Conservation (phyloP, 257 asterid species). For the Penstemon eatonii region DNA sequence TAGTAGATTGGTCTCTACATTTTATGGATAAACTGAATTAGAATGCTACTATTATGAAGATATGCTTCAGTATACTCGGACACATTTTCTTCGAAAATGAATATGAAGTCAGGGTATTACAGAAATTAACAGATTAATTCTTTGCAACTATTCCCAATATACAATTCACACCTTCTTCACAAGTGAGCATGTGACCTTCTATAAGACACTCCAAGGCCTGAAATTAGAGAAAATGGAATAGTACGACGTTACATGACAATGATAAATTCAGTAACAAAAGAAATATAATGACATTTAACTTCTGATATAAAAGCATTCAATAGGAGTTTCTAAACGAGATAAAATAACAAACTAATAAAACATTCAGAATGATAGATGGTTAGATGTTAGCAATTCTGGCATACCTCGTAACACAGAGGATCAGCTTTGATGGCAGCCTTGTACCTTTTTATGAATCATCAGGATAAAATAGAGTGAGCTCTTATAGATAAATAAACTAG, state of each 20-base stretch:
- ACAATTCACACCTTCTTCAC: slow-evolving; percentile 73
- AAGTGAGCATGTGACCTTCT: slow-evolving; percentile 95
- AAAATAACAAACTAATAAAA: slow-evolving; percentile 6
- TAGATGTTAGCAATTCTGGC: slow-evolving; percentile 24
- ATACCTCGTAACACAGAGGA: slow-evolving; percentile 97
- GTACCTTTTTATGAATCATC: slow-evolving; percentile 58
- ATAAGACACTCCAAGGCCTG: slow-evolving; percentile 96
- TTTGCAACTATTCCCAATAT: slow-evolving; percentile 1
- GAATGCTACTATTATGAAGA: slow-evolving; percentile 13
- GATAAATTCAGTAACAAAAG: slow-evolving; percentile 7
- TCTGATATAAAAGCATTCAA: slow-evolving; percentile 8
- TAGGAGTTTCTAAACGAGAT: slow-evolving; percentile 16
- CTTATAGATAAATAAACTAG: slow-evolving; percentile 11
- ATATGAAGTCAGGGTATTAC: slow-evolving; percentile 1
- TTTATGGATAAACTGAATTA: slow-evolving; percentile 27
- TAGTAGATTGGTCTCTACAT: slow-evolving; percentile 74
- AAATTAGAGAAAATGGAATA: slow-evolving; percentile 26
- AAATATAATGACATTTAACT: slow-evolving; percentile 15
- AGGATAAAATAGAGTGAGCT: slow-evolving; percentile 30
- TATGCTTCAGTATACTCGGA: slow-evolving; percentile 23
- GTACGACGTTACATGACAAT: slow-evolving; percentile 17
- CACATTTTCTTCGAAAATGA: slow-evolving; percentile 17
- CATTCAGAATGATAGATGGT: slow-evolving; percentile 16
- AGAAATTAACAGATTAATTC: slow-evolving; percentile 1
- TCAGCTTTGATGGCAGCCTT: slow-evolving; percentile 98